Evolutionary conservation across 768 basidiomycete species (phyloP).

Genomic region (Clathrus columnatus): DNA sequence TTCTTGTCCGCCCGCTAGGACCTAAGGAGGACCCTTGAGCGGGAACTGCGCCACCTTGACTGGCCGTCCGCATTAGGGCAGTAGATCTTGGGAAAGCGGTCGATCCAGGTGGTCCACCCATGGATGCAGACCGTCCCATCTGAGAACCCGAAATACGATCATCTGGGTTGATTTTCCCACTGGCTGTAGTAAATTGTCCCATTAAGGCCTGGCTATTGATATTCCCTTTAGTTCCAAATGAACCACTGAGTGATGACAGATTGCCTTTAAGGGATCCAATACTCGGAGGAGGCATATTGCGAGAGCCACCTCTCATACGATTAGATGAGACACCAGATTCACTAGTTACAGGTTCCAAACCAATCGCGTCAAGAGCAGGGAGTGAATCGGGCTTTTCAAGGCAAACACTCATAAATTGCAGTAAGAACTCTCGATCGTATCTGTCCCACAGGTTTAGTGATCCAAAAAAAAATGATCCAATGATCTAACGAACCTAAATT

Average conservation of each 20-base stretch:
- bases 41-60: conserved; percentile 31
- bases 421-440: conserved; percentile 94
- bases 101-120: conserved; percentile 38
- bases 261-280: conserved; percentile 35
- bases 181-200: conserved; percentile 55
- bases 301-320: conserved; percentile 59
- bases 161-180: conserved; percentile 55
- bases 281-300: conserved; percentile 27
- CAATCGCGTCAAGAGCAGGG: conserved; percentile 83
- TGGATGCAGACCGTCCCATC: conserved; percentile 44
- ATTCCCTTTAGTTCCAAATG: conserved; percentile 21
- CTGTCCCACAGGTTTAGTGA: conserved; percentile 28
- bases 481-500: conserved; percentile 56
- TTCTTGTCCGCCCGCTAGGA: conserved; percentile 62
- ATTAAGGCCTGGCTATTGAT: conserved; percentile 33
- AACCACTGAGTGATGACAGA: conserved; percentile 36
- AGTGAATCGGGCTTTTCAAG: conserved; percentile 90
- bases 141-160: conserved; percentile 51
- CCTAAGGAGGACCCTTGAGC: conserved; percentile 1
- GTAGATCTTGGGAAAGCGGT: conserved; percentile 40
- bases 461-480: neutral
- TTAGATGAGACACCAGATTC: conserved; percentile 40
- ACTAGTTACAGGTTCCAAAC: conserved; percentile 66
- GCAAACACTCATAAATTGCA: conserved; percentile 94
- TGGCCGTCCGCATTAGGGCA: conserved; percentile 52